A percentile compares a stretch with the other conserved stretches of the same genome.
phyloP scores from a whole-genome alignment of 2,329 filamentous ascomycete species.

The Aureobasidium sp. region DNA sequence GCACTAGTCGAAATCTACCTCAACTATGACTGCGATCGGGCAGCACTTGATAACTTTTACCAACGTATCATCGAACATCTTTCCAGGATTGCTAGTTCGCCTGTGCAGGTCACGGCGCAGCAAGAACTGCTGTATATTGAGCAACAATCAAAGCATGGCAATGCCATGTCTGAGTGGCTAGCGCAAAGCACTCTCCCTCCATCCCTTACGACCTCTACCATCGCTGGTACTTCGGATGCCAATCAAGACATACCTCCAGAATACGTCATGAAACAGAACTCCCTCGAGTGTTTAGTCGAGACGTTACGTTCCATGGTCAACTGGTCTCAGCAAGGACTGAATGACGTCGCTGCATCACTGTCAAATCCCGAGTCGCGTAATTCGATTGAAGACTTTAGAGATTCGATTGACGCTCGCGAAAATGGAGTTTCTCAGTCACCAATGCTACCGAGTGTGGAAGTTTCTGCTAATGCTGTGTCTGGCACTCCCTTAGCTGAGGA shows the following conservation, averaged over 20 bases:
- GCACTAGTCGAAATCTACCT: slow-evolving; percentile 92
- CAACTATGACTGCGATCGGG: slow-evolving; percentile 96
- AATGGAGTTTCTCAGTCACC: slow-evolving; percentile 47
- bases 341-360: slow-evolving; percentile 39
- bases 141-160: slow-evolving; percentile 51
- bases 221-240: slow-evolving; percentile 38
- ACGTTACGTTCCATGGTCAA: slow-evolving; percentile 83
- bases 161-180: slow-evolving; percentile 70
- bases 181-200: slow-evolving; percentile 78
- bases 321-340: slow-evolving; percentile 71
- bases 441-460: neutral
- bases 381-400: slow-evolving; percentile 55
- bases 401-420: slow-evolving; percentile 67
- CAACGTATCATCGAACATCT: slow-evolving; percentile 90
- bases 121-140: slow-evolving; percentile 88
- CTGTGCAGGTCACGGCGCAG: slow-evolving; percentile 64
- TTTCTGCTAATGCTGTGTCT: slow-evolving; percentile 41
- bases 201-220: slow-evolving; percentile 72
- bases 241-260: slow-evolving; percentile 70
- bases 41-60: slow-evolving; percentile 91
- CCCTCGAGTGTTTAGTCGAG: slow-evolving; percentile 81
- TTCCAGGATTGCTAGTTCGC: slow-evolving; percentile 74
- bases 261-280: slow-evolving; percentile 83
- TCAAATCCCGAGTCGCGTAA: slow-evolving; percentile 39
- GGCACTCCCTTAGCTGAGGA: slow-evolving; percentile 57